Base-by-base conservation (phyloP, 1,284 basidiomycete species). In the Cutaneotrichosporon sp. region DNA sequence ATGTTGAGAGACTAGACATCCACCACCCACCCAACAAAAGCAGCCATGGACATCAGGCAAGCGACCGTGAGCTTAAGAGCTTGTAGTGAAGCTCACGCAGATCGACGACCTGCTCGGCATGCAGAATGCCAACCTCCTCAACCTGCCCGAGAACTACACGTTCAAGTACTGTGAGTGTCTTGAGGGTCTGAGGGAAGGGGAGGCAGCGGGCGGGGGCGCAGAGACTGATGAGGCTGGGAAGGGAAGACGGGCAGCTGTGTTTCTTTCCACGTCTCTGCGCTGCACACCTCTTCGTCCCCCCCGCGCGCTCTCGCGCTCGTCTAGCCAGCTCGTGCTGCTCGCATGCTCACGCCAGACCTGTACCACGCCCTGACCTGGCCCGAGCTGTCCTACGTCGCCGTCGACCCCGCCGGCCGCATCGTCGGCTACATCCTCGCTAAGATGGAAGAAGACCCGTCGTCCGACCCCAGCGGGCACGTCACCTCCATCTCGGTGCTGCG, bases 351-450 rank as follows among this genome's bases (percentile, higher is more conserved):
- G 9, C 4, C 57, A 97, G 94, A 95, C 83, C 83, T 93, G 54
- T 93, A 92, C 77, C 92, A 95, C 74, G 84, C 87, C 8, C 81
- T 95, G 72, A 92, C 89, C 10, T 98, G 95, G 95, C 95, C 95
- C 1, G 88, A 92, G 67, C 83, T 97, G 24, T 95, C 92, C 3
- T 98, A 90, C 75, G 92, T 98, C 20, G 95, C 94, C 0, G 92
- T 95, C 73, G 92, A 95, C 72, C 85, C 87, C 63, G 88, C 88
- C 72, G 92, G 94, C 0, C 84, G 91, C 54, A 88, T 97, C 52
- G 92, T 98, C 1, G 95, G 95, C 24, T 97, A 97, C 77, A 94
- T 97, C 25, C 81, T 97, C 13, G 92, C 91, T 0, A 95, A 95
- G 78, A 95, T 97, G 95, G 87, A 89, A 69, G 91, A 94, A 76